Percentiles rank a stretch among this genome's conserved stretches.
Conservation (phyloP, 768 basidiomycete genomes). For the Lactarius indigo region DNA sequence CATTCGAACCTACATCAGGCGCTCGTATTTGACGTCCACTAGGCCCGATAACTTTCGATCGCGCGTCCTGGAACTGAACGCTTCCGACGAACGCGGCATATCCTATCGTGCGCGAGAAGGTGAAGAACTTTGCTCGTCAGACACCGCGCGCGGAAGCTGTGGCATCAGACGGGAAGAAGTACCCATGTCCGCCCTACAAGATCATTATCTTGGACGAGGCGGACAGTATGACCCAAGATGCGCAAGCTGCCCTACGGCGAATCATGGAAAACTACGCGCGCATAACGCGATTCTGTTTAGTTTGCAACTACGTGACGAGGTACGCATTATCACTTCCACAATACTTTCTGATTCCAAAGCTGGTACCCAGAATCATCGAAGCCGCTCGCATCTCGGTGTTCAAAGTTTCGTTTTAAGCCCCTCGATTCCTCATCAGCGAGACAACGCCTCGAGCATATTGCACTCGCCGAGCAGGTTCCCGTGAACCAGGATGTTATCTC, state of each 20-base stretch:
- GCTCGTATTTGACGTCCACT: neutral
- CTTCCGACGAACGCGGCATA: constrained; percentile 98
- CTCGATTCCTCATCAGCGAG: constrained; percentile 77
- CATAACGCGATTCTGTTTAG: constrained; percentile 96
- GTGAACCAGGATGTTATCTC: constrained; percentile 58
- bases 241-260: constrained; percentile 92
- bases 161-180: constrained; percentile 75
- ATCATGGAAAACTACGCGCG: constrained; percentile 99
- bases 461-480: constrained; percentile 64
- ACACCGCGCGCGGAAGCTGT: constrained; percentile 74
- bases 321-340: constrained; percentile 34
- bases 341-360: neutral
- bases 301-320: constrained; percentile 99
- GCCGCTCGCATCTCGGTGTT: constrained; percentile 98
- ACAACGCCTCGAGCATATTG: constrained; percentile 75
- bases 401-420: constrained; percentile 97
- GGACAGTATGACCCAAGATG: constrained; percentile 99
- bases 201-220: constrained; percentile 99
- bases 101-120: constrained; percentile 95
- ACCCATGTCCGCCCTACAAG: constrained; percentile 97
- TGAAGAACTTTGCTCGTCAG: constrained; percentile 96
- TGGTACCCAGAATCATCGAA: constrained; percentile 79
- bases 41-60: constrained; percentile 94
- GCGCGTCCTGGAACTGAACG: constrained; percentile 94
- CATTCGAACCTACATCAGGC: neutral